Percentiles rank a stretch among this genome's conserved stretches.
These are phyloP conservation scores for Sporothrix mexicana DNA, from an alignment of 2,329 filamentous ascomycete species.

Conservation along the genomic window DNA sequence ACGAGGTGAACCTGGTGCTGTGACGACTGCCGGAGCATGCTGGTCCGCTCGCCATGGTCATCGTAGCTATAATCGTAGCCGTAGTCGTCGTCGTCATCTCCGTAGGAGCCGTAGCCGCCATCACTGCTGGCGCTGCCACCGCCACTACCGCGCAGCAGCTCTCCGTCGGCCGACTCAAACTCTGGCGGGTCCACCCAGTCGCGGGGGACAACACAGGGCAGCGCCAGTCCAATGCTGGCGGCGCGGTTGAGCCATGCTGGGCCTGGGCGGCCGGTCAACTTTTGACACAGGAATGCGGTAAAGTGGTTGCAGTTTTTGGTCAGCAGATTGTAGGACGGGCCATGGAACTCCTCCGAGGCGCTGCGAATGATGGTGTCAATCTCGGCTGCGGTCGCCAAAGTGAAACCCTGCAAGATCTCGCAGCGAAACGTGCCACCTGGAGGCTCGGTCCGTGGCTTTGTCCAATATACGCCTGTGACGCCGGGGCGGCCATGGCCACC, in stretches of 20 bases:
- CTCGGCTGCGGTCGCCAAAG: conserved; percentile 69
- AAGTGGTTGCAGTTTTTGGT: conserved; percentile 91
- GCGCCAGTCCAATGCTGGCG: conserved; percentile 78
- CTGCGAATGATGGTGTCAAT: conserved; percentile 72
- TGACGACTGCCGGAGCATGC: conserved; percentile 48
- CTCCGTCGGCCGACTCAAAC: conserved; percentile 73
- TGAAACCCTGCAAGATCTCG: conserved; percentile 80
- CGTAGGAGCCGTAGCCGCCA: conserved; percentile 60
- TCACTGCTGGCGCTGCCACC: conserved; percentile 45
- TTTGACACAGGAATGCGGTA: conserved; percentile 75
- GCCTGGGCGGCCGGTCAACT: conserved; percentile 71
- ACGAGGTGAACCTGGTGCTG: conserved; percentile 40
- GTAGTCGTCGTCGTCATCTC: conserved; percentile 54
- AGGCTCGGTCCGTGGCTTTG: conserved; percentile 71
- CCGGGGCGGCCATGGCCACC: conserved; percentile 76
- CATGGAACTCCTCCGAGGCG: conserved; percentile 74
- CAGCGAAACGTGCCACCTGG: conserved; percentile 78
- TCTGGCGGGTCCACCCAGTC: conserved; percentile 85
- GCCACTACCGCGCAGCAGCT: conserved; percentile 56
- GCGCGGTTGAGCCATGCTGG: conserved; percentile 82
- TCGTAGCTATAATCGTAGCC: conserved; percentile 59
- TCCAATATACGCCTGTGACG: conserved; percentile 83
- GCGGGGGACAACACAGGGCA: conserved; percentile 81
- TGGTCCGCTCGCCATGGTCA: conserved; percentile 28
- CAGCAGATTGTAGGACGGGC: conserved; percentile 78